Conservation (phyloP, 1,139 yeast species). For the Eremothecium cymbalariae region DNA sequence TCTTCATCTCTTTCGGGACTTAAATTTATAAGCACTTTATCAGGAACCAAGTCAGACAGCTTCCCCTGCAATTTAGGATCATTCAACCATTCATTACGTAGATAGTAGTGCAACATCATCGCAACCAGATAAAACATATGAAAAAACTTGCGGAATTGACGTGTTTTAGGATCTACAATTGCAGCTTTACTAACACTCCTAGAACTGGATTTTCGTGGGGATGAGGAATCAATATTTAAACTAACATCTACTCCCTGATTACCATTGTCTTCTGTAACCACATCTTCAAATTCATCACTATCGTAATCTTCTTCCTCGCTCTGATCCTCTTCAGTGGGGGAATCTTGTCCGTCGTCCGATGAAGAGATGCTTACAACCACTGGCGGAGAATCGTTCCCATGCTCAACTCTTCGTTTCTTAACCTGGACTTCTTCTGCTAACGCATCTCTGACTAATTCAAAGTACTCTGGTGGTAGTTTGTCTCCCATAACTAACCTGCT, state of each 20-base stretch:
- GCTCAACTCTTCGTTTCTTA: slow-evolving; percentile 8
- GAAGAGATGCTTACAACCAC: slow-evolving; percentile 27
- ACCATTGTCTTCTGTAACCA: slow-evolving; percentile 23
- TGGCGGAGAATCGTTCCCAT: slow-evolving; percentile 1
- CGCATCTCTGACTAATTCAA: slow-evolving; percentile 34
- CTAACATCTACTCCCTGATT: slow-evolving; percentile 25
- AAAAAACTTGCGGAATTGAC: slow-evolving; percentile 41
- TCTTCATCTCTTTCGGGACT: slow-evolving; percentile 38
- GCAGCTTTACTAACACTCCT: slow-evolving; percentile 29
- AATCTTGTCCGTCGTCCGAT: slow-evolving; percentile 43
- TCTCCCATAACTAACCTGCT: slow-evolving; percentile 17
- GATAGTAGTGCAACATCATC: slow-evolving; percentile 56
- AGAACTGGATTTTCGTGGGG: slow-evolving; percentile 10
- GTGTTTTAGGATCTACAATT: slow-evolving; percentile 47
- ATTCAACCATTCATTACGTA: slow-evolving; percentile 71
- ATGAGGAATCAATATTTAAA: slow-evolving; percentile 12
- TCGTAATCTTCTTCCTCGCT: slow-evolving; percentile 27
- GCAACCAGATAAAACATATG: slow-evolving; percentile 54
- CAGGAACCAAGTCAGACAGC: slow-evolving; percentile 43
- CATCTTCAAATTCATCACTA: slow-evolving; percentile 38
- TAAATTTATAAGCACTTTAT: slow-evolving; percentile 38
- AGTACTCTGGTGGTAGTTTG: slow-evolving; percentile 34
- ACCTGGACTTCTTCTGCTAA: slow-evolving; percentile 27
- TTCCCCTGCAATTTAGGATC: slow-evolving; percentile 37
- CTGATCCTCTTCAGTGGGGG: slow-evolving; percentile 34